Evolutionary conservation across 164 flowering plant genomes (phyloP).

Genomic region (Nymphaea thermarum): DNA sequence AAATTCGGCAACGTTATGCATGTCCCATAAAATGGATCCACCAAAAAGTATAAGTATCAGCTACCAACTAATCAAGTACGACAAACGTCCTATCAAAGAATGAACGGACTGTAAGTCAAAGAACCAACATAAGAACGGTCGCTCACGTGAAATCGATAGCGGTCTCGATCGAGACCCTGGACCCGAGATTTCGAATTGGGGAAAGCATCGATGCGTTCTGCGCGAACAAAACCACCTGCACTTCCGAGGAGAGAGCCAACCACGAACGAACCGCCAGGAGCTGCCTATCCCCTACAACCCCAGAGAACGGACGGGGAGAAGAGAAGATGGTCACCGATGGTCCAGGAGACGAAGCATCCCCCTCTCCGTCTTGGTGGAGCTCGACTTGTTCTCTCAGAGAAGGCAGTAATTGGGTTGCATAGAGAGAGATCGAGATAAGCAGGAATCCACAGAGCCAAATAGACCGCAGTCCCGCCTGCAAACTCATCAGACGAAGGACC

Average conservation of each 20-base stretch:
- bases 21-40: no score
- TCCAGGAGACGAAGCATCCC: background rate
- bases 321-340: constrained; percentile 58
- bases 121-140: background rate
- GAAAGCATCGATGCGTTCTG: constrained; percentile 42
- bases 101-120: background rate
- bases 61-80: no score
- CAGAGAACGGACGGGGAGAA: constrained; percentile 47
- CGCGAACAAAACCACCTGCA: constrained; percentile 62
- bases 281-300: constrained; percentile 45
- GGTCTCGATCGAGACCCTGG: constrained; percentile 59
- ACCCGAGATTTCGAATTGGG: constrained; percentile 35
- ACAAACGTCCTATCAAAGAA: no score
- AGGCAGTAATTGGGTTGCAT: constrained; percentile 46
- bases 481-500: constrained; percentile 20
- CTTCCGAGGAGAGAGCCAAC: constrained; percentile 58
- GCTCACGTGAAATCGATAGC: constrained; percentile 87
- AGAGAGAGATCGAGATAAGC: constrained; percentile 58
- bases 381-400: constrained; percentile 26
- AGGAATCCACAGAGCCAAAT: constrained; percentile 77
- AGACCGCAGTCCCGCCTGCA: constrained; percentile 47
- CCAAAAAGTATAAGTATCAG: no score
- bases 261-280: constrained; percentile 69
- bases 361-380: constrained; percentile 8
- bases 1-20: no score